A percentile compares a stretch with the other conserved stretches of the same genome.
Conservation (phyloP, 2,329 filamentous ascomycete genomes). For the Aspergillus thermomutatus region DNA sequence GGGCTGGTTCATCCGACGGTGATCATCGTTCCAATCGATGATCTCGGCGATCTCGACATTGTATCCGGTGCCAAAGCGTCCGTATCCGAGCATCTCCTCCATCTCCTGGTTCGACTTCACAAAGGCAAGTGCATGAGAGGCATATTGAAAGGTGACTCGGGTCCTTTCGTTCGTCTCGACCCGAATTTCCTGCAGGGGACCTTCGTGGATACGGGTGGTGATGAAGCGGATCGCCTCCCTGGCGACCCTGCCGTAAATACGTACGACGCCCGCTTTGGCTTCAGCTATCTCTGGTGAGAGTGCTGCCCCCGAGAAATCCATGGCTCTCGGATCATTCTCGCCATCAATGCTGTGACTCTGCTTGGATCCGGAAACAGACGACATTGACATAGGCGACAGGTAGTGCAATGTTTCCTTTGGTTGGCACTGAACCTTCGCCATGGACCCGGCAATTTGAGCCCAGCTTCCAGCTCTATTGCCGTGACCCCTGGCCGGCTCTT, state of each 20-base stretch:
- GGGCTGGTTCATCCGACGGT: slow-evolving; percentile 34
- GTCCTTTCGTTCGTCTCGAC: slow-evolving; percentile 29
- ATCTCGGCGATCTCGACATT: slow-evolving; percentile 27
- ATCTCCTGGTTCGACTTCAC: slow-evolving; percentile 29
- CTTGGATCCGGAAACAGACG: slow-evolving; percentile 13
- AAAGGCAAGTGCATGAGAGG: slow-evolving; percentile 33
- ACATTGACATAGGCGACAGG: slow-evolving; percentile 13
- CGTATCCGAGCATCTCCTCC: slow-evolving; percentile 24
- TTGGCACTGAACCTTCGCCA: slow-evolving; percentile 1
- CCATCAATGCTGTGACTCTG: slow-evolving; percentile 16
- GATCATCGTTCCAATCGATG: slow-evolving; percentile 33
- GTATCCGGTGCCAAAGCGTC: slow-evolving; percentile 33
- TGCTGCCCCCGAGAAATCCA: slow-evolving; percentile 1
- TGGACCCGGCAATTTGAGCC: slow-evolving; percentile 17
- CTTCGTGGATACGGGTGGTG: slow-evolving; percentile 37
- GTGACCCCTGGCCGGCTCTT: slow-evolving; percentile 1
- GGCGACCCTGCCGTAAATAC: slow-evolving; percentile 20
- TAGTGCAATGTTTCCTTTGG: slow-evolving; percentile 12
- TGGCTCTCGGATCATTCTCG: neutral
- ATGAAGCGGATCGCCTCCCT: slow-evolving; percentile 27
- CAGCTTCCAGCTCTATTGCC: slow-evolving; percentile 16
- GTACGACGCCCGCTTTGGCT: slow-evolving; percentile 28
- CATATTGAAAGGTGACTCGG: slow-evolving; percentile 38
- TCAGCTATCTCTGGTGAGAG: slow-evolving; percentile 15
- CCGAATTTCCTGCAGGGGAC: slow-evolving; percentile 38